Conservation (phyloP, 192 early-diverging fungal species). For the Chytriomyces hyalinus region DNA sequence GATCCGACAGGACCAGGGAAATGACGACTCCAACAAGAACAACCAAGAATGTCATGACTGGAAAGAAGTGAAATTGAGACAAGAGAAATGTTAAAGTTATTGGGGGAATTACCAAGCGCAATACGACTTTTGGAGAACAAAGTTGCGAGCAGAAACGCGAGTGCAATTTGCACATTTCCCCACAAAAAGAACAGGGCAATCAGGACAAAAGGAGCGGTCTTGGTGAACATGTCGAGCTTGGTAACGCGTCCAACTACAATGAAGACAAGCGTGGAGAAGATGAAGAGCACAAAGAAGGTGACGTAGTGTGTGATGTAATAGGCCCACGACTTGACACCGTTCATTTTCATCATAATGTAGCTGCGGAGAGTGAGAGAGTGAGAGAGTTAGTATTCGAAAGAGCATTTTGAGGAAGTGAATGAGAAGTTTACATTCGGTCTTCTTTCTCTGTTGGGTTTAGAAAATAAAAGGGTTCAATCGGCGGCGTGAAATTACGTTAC, state of each 20-base stretch:
- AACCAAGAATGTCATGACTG: slow-evolving; percentile 62
- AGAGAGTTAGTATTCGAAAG: background rate
- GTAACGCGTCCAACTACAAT: slow-evolving; percentile 62
- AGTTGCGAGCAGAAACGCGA: slow-evolving; percentile 68
- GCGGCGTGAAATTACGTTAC: background rate
- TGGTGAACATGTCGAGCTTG: slow-evolving; percentile 68
- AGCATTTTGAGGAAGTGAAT: background rate
- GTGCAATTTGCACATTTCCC: slow-evolving; percentile 65
- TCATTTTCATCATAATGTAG: slow-evolving; percentile 72
- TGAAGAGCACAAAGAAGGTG: slow-evolving; percentile 68
- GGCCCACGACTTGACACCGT: slow-evolving; percentile 64
- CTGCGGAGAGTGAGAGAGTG: background rate
- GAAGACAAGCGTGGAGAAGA: slow-evolving; percentile 67
- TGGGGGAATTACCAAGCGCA: slow-evolving; percentile 44
- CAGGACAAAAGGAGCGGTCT: slow-evolving; percentile 56
- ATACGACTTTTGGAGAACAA: slow-evolving; percentile 68
- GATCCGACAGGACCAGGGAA: slow-evolving; percentile 53
- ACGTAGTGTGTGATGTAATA: slow-evolving; percentile 65
- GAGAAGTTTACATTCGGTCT: slow-evolving; percentile 50
- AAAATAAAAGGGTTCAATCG: background rate
- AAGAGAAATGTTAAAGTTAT: background rate
- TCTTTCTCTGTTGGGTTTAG: slow-evolving; percentile 61
- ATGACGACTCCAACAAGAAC: slow-evolving; percentile 71
- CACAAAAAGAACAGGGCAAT: slow-evolving; percentile 70
- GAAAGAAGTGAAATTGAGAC: background rate